Evolutionary conservation across 2,329 filamentous ascomycete species (phyloP).

Genomic region (Aspergillus viridinutans): DNA sequence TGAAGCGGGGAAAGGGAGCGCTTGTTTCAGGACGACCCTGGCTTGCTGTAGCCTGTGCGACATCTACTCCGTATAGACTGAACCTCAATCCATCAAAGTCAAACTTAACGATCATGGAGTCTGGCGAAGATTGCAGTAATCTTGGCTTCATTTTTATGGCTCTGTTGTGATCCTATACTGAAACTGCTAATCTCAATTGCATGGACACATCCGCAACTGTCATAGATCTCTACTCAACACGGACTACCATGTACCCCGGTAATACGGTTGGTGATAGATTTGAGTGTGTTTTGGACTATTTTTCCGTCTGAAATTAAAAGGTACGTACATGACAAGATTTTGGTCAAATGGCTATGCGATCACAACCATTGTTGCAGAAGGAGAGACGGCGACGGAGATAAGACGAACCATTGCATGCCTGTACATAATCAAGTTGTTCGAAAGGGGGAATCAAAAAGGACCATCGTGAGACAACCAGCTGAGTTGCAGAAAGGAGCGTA

Average conservation of each 20-base stretch:
- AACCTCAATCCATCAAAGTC: no score
- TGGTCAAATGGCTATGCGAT: not conserved
- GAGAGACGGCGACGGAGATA: not conserved
- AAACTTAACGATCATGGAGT: not conserved
- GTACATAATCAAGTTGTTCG: not conserved
- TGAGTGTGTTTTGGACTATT: not conserved
- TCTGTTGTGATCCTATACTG: not conserved
- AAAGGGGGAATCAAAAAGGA: constrained; percentile 1
- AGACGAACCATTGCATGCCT: not conserved
- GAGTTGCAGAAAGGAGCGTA: constrained; percentile 12
- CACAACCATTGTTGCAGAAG: not conserved
- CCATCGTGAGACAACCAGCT: constrained; percentile 12
- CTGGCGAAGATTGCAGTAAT: not conserved
- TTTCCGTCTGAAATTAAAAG: not conserved
- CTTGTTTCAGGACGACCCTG: not conserved
- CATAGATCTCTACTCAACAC: not conserved
- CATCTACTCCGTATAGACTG: not conserved
- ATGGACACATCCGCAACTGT: not conserved
- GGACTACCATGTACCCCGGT: not conserved
- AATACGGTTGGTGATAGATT: not conserved
- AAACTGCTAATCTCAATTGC: not conserved
- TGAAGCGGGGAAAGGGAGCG: not conserved
- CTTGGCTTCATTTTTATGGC: not conserved
- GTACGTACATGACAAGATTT: not conserved
- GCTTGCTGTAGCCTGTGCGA: no score